Base-by-base conservation (phyloP, 768 basidiomycete genomes). In the Russula compacta region DNA sequence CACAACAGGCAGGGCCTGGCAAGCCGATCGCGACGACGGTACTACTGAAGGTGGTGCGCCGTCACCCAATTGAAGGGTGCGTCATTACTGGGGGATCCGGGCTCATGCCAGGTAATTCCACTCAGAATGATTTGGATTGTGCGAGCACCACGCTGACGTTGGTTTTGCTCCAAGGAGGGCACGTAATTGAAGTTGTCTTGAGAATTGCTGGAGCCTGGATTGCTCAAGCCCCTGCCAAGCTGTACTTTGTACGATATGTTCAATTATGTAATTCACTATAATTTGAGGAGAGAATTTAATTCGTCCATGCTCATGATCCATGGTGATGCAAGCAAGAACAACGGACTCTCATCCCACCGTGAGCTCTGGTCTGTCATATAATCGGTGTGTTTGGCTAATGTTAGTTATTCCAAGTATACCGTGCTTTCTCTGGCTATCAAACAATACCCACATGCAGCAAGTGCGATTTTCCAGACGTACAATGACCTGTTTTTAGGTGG, bases 401-500 rank as follows among this genome's bases (percentile, higher is more conserved):
- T 19, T 5, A 14, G 21, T 11, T 12, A 19, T n/a, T n/a, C 24
- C 8, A 42, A 64, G 63, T 66, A 64, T 17, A 8, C 63, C 1
- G 6, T 17, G 2, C 65, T 66, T 6, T 39, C 63, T 4, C 12
- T 32, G 5, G 32, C 29, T 7, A 21, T 66, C 32, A 32, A 49
- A 19, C 48, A 32, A 42, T 66, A 64, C 19, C 58, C 63, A 2
- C 48, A 36, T 29, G 19, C 48, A n/a, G 59, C 63, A 2, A 60
- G 56, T 33, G 63, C 53, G 1, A 40, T 52, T 15, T 66, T 60
- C 43, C 65, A 66, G 35, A 64, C 63, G 15, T 66, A 66, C 59
- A 66, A 60, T 11, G 63, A 66, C 11, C 58, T 64, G 36, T 38
- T 61, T 33, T 42, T 66, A 46, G 63, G 65, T 66, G 42, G 38